Conservation (phyloP, 352 stramenopile species). For the Plasmopara viticola region DNA sequence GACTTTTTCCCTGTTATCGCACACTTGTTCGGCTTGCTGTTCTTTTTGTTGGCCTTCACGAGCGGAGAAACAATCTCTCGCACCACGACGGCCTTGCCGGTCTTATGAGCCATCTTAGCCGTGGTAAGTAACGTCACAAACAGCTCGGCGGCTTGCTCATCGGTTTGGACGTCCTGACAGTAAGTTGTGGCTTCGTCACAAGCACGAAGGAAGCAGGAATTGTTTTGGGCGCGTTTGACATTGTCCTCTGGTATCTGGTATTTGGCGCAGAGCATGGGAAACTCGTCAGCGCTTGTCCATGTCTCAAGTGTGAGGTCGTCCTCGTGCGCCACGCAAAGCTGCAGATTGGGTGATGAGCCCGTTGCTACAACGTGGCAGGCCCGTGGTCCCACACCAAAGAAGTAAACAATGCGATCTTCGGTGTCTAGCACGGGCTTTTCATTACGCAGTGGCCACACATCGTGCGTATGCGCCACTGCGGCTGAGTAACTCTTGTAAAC, state of each 20-base stretch:
- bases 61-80: conserved; percentile 16
- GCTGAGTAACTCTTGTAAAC: conserved; percentile 55
- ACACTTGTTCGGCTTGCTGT: conserved; percentile 1
- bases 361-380: conserved; percentile 24
- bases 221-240: conserved; percentile 32
- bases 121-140: conserved; percentile 31
- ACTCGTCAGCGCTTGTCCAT: conserved; percentile 26
- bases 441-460: conserved; percentile 32
- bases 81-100: conserved; percentile 13
- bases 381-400: conserved; percentile 59
- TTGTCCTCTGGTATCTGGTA: conserved; percentile 30
- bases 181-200: conserved; percentile 45
- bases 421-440: conserved; percentile 48
- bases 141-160: conserved; percentile 24
- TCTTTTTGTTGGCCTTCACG: conserved; percentile 5
- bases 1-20: no score
- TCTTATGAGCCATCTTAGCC: conserved; percentile 19
- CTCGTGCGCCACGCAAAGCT: conserved; percentile 37
- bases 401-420: conserved; percentile 74
- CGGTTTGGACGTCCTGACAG: conserved; percentile 17
- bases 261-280: conserved; percentile 31
- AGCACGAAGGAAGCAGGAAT: conserved; percentile 42
- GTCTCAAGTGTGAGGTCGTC: conserved; percentile 30
- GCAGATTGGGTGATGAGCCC: conserved; percentile 38
- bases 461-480: conserved; percentile 40